Conservation (phyloP, 192 early-diverging fungal genomes). For the Fimicolochytrium jonesii region DNA sequence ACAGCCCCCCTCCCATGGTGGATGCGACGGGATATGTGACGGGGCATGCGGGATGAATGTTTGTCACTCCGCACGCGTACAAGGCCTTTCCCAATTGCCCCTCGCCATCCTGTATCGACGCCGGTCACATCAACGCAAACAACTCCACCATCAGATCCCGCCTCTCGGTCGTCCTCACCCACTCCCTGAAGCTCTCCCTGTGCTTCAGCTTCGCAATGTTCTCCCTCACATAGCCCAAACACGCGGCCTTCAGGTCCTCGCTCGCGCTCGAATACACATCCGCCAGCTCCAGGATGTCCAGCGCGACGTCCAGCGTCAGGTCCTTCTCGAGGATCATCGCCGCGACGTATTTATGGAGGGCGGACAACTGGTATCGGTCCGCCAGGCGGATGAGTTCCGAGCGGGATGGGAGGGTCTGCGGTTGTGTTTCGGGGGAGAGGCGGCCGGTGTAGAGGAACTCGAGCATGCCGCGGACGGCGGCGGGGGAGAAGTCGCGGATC, state of each 20-base stretch:
- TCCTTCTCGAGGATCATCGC: slow-evolving; percentile 34
- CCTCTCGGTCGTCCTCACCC: slow-evolving; percentile 29
- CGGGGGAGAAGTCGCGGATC: slow-evolving; percentile 23
- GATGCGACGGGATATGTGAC: too few relatives aligned
- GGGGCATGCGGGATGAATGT: too few relatives aligned
- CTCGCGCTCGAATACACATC: slow-evolving; percentile 23
- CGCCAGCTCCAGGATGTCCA: slow-evolving; percentile 31
- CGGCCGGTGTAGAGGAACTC: slow-evolving; percentile 33
- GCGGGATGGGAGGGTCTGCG: neutral
- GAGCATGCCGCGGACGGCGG: slow-evolving; percentile 30
- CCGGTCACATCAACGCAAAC: slow-evolving; percentile 22
- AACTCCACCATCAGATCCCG: slow-evolving; percentile 29
- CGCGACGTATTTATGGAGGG: slow-evolving; percentile 25
- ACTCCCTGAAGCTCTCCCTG: slow-evolving; percentile 21
- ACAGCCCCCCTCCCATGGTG: too few relatives aligned
- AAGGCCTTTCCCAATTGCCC: too few relatives aligned
- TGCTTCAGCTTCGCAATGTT: slow-evolving; percentile 28
- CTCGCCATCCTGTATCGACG: neutral
- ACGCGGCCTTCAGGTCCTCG: slow-evolving; percentile 24
- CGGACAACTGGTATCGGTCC: slow-evolving; percentile 28
- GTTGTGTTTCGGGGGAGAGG: slow-evolving; percentile 7
- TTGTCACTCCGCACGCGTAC: too few relatives aligned
- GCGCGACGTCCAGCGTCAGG: slow-evolving; percentile 15
- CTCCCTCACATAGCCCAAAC: slow-evolving; percentile 27
- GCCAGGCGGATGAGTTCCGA: slow-evolving; percentile 27